Evolutionary conservation across 805 yeast genomes (phyloP).

Genomic region (Metschnikowia drakensbergensis): DNA sequence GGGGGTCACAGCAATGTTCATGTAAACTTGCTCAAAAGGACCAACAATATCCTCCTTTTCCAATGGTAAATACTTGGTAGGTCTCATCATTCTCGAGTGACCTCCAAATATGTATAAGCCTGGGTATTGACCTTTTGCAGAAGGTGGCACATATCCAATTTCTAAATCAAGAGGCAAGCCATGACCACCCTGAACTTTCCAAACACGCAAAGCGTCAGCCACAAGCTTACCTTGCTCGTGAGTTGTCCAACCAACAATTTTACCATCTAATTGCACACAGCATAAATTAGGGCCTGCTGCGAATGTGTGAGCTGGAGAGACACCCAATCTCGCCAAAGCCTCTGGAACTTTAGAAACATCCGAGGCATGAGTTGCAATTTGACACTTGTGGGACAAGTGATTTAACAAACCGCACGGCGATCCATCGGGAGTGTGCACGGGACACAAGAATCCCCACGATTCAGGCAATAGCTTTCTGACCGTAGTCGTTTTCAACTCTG

Average conservation of each 20-base stretch:
- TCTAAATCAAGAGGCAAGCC: slow-evolving; percentile 85
- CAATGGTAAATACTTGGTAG: slow-evolving; percentile 85
- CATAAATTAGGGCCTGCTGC: slow-evolving; percentile 86
- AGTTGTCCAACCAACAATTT: slow-evolving; percentile 88
- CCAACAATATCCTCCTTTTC: slow-evolving; percentile 85
- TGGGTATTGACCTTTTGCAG: slow-evolving; percentile 93
- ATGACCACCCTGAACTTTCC: slow-evolving; percentile 82
- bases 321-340: slow-evolving; percentile 69
- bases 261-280: slow-evolving; percentile 93
- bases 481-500: slow-evolving; percentile 94
- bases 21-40: slow-evolving; percentile 96
- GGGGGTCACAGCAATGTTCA: slow-evolving; percentile 94
- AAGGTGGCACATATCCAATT: slow-evolving; percentile 95
- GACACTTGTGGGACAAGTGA: slow-evolving; percentile 94
- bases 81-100: slow-evolving; percentile 92
- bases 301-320: slow-evolving; percentile 70
- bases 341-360: slow-evolving; percentile 72
- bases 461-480: slow-evolving; percentile 95
- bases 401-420: slow-evolving; percentile 97
- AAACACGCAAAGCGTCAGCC: slow-evolving; percentile 84
- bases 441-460: slow-evolving; percentile 98
- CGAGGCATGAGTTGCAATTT: slow-evolving; percentile 69
- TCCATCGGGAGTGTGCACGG: slow-evolving; percentile 99
- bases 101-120: slow-evolving; percentile 92
- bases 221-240: slow-evolving; percentile 82